Evolutionary conservation across 1,139 yeast genomes (phyloP), one percentile per base, ranked within the genome.

Genomic region (Pichia sp.): DNA sequence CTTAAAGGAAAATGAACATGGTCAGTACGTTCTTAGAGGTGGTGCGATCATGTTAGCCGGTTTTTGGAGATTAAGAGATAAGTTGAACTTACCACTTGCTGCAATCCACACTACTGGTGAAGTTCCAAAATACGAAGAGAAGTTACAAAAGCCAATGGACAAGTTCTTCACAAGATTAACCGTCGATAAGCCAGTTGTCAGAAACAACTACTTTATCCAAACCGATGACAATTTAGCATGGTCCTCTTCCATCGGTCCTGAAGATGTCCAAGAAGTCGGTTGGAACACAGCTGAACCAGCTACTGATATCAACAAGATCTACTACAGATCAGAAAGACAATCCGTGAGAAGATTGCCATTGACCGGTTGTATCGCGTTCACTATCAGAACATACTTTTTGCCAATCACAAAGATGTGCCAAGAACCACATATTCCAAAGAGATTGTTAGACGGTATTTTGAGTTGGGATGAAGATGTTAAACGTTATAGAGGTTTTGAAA

Each of bases 261-360:
- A 82, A 58, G 67, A 66, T 41, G 64, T 64, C 15, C 72, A 70
- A 11, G 67, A 64, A n/a, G 79, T 79, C 22, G 81, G 82, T 34
- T 75, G 85, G 84, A 70, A 76, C 61, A 77, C 86, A 0, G 85
- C 86, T 1, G 57, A 64, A n/a, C 63, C 67, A 12, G 84, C 85
- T 2, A 62, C 59, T 1, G 72, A 69, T 37, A 62, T 78, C 8
- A 66, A 65, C 17, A 71, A 73, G 51, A 63, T 81, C 34, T 77
- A 72, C 62, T 80, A 75, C 62, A 70, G 90, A 57, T 78, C 85
- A 40, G 90, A 83, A 61, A 71, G 89, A 56, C 93, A 85, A 61
- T 75, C 85, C 41, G 69, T 85, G 49, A 75, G 90, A 50, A 73
- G 86, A 58, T 68, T 85, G 50, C 89, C 91, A 9, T 8, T 51